phyloP scores from a whole-genome alignment of 2,329 filamentous ascomycete species.

The Cercospora janseana region DNA sequence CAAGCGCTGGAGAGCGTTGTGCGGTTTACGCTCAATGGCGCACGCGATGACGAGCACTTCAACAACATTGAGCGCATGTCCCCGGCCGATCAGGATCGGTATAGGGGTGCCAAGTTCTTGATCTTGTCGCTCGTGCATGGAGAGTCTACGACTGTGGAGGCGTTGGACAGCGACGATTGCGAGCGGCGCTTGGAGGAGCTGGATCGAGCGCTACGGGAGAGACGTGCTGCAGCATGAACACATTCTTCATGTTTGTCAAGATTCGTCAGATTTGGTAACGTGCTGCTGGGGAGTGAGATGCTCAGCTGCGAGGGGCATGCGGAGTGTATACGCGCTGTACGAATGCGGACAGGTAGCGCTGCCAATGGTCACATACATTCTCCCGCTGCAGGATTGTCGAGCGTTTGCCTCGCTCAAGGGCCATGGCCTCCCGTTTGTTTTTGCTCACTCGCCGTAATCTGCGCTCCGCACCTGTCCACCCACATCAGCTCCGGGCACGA shows the following conservation, averaged over 20 bases:
- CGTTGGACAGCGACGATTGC: constrained; percentile 16
- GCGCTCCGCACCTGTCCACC: too few relatives aligned
- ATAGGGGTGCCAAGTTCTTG: constrained; percentile 22
- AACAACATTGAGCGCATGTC: constrained; percentile 22
- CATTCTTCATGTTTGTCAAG: too few relatives aligned
- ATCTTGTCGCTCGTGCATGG: constrained; percentile 22
- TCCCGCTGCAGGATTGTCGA: too few relatives aligned
- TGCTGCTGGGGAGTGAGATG: too few relatives aligned
- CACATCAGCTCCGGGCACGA: too few relatives aligned
- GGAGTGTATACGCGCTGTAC: too few relatives aligned
- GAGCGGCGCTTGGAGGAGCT: constrained; percentile 4
- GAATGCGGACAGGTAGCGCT: too few relatives aligned
- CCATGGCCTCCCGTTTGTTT: too few relatives aligned
- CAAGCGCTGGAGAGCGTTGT: constrained; percentile 13
- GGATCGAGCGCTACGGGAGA: constrained; percentile 10
- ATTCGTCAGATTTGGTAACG: constrained; percentile 7
- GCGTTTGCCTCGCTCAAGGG: too few relatives aligned
- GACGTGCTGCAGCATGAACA: constrained; percentile 3
- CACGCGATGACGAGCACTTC: constrained; percentile 18
- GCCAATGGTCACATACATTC: too few relatives aligned
- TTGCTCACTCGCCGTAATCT: too few relatives aligned
- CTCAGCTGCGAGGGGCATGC: too few relatives aligned
- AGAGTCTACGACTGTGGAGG: constrained; percentile 15
- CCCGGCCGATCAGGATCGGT: constrained; percentile 18
- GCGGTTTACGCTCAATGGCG: constrained; percentile 21